Base-by-base conservation (phyloP, 2,329 filamentous ascomycete species). In the Pochonia chlamydosporia region DNA sequence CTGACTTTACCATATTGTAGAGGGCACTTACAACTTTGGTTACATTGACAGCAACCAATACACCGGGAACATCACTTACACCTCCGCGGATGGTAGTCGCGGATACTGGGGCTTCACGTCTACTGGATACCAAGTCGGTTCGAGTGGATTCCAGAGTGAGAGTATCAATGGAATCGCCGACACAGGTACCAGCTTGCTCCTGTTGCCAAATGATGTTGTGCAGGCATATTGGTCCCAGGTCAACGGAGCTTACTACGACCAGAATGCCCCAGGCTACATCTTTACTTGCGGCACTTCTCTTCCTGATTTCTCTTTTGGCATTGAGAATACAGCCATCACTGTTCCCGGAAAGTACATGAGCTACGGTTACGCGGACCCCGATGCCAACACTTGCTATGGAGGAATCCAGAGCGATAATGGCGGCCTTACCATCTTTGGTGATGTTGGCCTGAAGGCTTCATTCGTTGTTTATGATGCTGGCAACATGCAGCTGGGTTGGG, bases 11-110 rank as follows among this genome's bases (percentile, higher is more conserved):
- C 21, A 3, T 18, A 14, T 18, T 14, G n/a, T 14, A 40, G 71
- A 72, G 2, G 86, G 86, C 39, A 74, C 77, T 23, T 91, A 89
- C 67, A 82, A 89, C 59, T 91, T 91, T 57, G 87, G 87, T 51
- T 74, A 65, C 55, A 82, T 91, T 57, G 84, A 91, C 61, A 59
- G 58, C 2, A 68, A 67, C 46, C 81, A 86, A 56, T 87, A 85
- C 63, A 71, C 63, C 2, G 86, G 85, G 30, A 56, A 73, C 4
- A 74, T 91, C 56, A 65, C 73, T 20, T 88, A 82, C 61, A 71
- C 82, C 18, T 69, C 75, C 10, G 73, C 88, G 52, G 78, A 87
- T 59, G 73, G 71, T 21, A 73, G 71, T 13, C 66, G 72, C 20
- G 86, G 85, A 10, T 87, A 82, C 69, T 89, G 86, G 85, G 40